Conservation (phyloP, 2,329 filamentous ascomycete genomes). For the Hypoxylon sp. region DNA sequence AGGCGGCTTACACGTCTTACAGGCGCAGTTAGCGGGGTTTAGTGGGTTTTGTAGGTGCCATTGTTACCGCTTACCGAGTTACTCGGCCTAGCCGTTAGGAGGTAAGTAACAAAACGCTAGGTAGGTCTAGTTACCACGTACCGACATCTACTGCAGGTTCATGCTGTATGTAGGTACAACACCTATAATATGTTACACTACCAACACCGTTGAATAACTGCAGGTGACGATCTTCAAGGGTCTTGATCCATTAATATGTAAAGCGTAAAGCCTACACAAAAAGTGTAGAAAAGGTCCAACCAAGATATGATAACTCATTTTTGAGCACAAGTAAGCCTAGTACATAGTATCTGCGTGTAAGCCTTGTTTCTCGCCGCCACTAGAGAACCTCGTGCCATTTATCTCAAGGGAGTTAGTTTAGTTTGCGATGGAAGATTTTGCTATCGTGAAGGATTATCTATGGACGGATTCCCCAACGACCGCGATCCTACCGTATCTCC, state of each 20-base stretch:
- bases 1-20: conserved; percentile 24
- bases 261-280: conserved; percentile 1
- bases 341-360: conserved; percentile 15
- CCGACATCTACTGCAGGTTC: conserved; percentile 1
- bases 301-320: background rate
- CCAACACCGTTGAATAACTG: conserved; percentile 28
- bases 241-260: conserved; percentile 14
- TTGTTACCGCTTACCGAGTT: conserved; percentile 27
- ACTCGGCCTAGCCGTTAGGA: conserved; percentile 18
- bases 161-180: conserved; percentile 10
- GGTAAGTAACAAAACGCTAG: background rate
- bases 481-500: conserved; percentile 21
- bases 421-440: conserved; percentile 21
- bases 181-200: conserved; percentile 19
- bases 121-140: conserved; percentile 12
- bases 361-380: conserved; percentile 20
- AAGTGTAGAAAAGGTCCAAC: conserved; percentile 10
- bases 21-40: conserved; percentile 31
- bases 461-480: conserved; percentile 25
- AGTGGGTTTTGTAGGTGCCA: conserved; percentile 29
- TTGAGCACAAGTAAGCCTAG: conserved; percentile 25
- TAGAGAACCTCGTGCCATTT: background rate
- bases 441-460: conserved; percentile 41
- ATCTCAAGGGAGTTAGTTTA: conserved; percentile 7
- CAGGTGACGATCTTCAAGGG: conserved; percentile 30